phyloP scores from a whole-genome alignment of 331 rosid genomes.

The Acacia pycnantha region DNA sequence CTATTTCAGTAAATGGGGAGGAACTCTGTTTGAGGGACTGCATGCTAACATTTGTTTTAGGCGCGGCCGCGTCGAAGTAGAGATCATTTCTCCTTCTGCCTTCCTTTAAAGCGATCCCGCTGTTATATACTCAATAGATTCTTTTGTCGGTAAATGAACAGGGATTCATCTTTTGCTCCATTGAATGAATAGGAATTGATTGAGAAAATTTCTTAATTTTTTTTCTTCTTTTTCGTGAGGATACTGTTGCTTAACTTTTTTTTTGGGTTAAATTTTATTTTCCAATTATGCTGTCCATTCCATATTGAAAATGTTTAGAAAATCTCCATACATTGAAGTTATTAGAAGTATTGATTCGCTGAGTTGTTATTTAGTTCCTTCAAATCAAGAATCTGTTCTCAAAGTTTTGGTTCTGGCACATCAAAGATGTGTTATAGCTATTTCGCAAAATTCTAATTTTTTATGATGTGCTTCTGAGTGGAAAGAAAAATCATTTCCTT shows the following conservation, averaged over 20 bases:
- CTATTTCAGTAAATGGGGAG: not conserved
- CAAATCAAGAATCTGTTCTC: not conserved
- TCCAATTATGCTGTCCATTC: not conserved
- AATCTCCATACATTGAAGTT: not conserved
- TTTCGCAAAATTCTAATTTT: not conserved
- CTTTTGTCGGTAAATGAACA: conserved; percentile 3
- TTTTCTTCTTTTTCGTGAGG: not conserved
- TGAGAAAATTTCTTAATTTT: not conserved
- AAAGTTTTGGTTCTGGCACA: not conserved
- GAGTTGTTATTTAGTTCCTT: not conserved
- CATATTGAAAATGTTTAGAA: not conserved
- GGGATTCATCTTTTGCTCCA: not conserved
- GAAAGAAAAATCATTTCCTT: conserved; percentile 5
- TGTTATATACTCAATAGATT: not conserved
- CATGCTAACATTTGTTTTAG: conserved; percentile 3
- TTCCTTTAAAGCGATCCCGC: not conserved
- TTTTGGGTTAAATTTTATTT: not conserved
- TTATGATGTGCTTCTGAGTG: not conserved
- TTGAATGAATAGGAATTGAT: conserved; percentile 10
- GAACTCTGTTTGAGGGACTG: not conserved
- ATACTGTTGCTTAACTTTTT: not conserved
- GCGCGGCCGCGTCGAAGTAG: not conserved
- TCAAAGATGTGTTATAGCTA: not conserved
- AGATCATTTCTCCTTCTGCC: conserved; percentile 23
- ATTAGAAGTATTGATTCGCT: not conserved